A percentile compares a stretch with the other conserved stretches of the same genome.
phyloP scores from a whole-genome alignment of 106 monocot genomes.

The Chionographis japonica region DNA sequence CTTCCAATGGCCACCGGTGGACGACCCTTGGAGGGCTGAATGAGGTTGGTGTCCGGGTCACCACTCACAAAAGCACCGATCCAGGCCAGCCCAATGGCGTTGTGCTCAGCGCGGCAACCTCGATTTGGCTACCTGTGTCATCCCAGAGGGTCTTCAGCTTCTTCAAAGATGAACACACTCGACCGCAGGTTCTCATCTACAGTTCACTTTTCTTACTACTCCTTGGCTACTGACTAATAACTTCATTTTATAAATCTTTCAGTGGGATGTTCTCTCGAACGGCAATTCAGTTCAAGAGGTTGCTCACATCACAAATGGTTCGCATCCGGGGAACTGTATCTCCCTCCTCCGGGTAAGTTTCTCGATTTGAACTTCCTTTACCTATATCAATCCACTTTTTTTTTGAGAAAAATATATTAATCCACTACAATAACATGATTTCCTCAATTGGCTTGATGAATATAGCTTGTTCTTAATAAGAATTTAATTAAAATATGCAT shows the following conservation, averaged over 20 bases:
- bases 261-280: slow-evolving; percentile 92
- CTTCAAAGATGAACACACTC: slow-evolving; percentile 67
- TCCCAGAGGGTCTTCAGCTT: slow-evolving; percentile 74
- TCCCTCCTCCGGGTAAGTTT: slow-evolving; percentile 75
- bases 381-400: too few relatives aligned
- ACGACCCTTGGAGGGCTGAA: slow-evolving; percentile 54
- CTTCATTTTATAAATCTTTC: background rate
- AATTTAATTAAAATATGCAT: too few relatives aligned
- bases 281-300: slow-evolving; percentile 84
- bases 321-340: slow-evolving; percentile 74
- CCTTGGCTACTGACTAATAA: background rate
- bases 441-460: too few relatives aligned
- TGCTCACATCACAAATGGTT: slow-evolving; percentile 54
- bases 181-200: slow-evolving; percentile 50
- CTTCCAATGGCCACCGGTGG: slow-evolving; percentile 51
- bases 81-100: slow-evolving; percentile 68
- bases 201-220: background rate
- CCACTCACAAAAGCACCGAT: slow-evolving; percentile 54
- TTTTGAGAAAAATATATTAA: too few relatives aligned
- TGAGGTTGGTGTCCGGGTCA: slow-evolving; percentile 69
- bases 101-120: slow-evolving; percentile 77
- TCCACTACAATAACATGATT: too few relatives aligned
- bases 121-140: slow-evolving; percentile 70
- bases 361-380: background rate
- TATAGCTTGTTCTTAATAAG: too few relatives aligned